phyloP scores from a whole-genome alignment of 73 alveolate species.

The Symbiodinium pilosum region DNA sequence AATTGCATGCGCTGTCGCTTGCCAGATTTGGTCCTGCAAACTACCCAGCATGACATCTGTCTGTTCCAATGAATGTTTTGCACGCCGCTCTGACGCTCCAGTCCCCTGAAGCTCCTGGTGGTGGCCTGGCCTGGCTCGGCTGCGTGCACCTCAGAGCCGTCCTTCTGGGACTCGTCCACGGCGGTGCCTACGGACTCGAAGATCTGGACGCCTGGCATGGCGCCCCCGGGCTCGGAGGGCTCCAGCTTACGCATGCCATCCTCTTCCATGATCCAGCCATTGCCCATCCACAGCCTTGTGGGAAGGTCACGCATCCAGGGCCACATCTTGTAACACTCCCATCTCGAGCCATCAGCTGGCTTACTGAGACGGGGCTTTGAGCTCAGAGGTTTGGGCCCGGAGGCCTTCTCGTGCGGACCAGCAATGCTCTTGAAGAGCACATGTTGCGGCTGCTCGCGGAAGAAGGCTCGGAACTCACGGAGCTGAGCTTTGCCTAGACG shows the following conservation, averaged over 20 bases:
- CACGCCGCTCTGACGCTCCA: background rate
- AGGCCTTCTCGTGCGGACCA: background rate
- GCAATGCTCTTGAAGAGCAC: background rate
- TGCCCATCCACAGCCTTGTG: background rate
- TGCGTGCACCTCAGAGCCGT: background rate
- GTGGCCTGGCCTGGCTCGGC: background rate
- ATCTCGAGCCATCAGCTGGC: background rate
- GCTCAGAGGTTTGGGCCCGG: background rate
- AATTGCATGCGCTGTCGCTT: background rate
- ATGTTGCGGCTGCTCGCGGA: background rate
- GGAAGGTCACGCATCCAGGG: constrained; percentile 50
- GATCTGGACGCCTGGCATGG: no score
- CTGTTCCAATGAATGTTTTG: background rate
- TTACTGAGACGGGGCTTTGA: background rate
- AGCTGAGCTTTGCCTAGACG: background rate
- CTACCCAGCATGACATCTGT: no score
- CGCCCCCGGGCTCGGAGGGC: background rate
- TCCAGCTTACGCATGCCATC: background rate
- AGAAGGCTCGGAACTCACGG: background rate
- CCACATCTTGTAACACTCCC: background rate
- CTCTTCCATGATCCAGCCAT: background rate
- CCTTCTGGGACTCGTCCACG: background rate
- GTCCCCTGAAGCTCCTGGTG: background rate
- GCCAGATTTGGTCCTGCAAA: background rate
- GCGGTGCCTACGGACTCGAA: background rate